These are phyloP conservation scores for Microthlaspi erraticum DNA, from an alignment of 345 rosid genomes.

Conservation along the genomic window DNA sequence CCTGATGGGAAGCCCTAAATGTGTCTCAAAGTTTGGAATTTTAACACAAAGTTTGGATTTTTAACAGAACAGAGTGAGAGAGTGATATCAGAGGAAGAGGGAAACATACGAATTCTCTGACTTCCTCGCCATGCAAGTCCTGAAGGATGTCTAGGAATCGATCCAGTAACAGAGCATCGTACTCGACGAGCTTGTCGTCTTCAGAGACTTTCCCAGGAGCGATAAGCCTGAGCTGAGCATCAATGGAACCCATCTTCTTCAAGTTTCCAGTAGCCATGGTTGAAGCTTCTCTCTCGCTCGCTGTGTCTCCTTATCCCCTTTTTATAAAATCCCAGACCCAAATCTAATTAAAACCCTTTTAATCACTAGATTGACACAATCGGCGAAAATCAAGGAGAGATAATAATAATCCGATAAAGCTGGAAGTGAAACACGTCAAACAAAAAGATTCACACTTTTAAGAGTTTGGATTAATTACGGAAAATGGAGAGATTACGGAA, in stretches of 20 bases:
- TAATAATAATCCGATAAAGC: conserved; percentile 39
- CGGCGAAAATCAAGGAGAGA: conserved; percentile 39
- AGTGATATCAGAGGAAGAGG: neutral
- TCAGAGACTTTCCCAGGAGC: conserved; percentile 90
- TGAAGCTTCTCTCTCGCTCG: neutral
- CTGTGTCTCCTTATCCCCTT: neutral
- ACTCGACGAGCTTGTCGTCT: conserved; percentile 93
- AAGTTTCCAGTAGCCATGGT: conserved; percentile 63
- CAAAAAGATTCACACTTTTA: conserved; percentile 11
- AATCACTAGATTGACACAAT: conserved; percentile 32
- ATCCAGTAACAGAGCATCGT: conserved; percentile 88
- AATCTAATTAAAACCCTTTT: neutral
- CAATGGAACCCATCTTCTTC: conserved; percentile 91
- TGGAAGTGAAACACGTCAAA: conserved; percentile 35
- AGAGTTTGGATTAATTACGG: neutral
- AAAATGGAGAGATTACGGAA: neutral
- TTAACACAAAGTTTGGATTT: conserved; percentile 15
- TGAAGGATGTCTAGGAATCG: conserved; percentile 95
- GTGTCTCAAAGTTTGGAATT: conserved; percentile 12
- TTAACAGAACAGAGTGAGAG: neutral
- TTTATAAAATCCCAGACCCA: neutral
- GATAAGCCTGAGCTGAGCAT: conserved; percentile 88
- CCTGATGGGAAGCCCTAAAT: neutral
- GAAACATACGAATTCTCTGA: conserved; percentile 75
- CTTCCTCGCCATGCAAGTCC: conserved; percentile 87